phyloP scores from a whole-genome alignment of 805 yeast species.

The Tetrapisispora arboricola region DNA sequence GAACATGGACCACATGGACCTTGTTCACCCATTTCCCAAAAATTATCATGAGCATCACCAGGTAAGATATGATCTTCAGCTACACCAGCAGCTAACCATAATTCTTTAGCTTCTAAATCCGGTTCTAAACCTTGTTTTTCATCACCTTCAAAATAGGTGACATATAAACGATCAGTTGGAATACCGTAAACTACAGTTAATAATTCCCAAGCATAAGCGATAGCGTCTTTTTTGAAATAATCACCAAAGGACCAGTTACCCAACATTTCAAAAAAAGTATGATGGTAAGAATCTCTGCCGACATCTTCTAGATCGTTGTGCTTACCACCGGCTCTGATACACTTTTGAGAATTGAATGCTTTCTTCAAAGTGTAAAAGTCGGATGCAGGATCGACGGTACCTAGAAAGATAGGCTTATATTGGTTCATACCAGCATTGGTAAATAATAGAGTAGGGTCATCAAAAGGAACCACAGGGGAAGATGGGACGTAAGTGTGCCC shows the following conservation, averaged over 20 bases:
- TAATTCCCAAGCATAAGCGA: slow-evolving; percentile 81
- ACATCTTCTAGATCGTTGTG: slow-evolving; percentile 98
- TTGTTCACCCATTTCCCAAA: slow-evolving; percentile 99
- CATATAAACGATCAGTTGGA: slow-evolving; percentile 72
- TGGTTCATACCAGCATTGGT: slow-evolving; percentile 99
- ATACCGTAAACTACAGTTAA: slow-evolving; percentile 79
- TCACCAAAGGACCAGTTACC: slow-evolving; percentile 99
- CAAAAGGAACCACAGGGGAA: slow-evolving; percentile 93
- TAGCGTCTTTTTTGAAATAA: slow-evolving; percentile 92
- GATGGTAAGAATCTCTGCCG: slow-evolving; percentile 96
- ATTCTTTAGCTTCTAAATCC: slow-evolving; percentile 83
- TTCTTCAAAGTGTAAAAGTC: slow-evolving; percentile 76
- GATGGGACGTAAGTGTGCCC: slow-evolving; percentile 81
- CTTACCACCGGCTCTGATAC: slow-evolving; percentile 99
- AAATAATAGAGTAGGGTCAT: slow-evolving; percentile 91
- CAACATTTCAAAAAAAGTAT: slow-evolving; percentile 97
- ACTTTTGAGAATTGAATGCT: slow-evolving; percentile 93
- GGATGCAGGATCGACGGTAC: slow-evolving; percentile 92
- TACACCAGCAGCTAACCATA: slow-evolving; percentile 84
- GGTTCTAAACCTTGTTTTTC: slow-evolving; percentile 72
- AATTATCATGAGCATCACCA: slow-evolving; percentile 83
- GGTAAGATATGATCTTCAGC: slow-evolving; percentile 87
- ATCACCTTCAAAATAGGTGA: slow-evolving; percentile 95
- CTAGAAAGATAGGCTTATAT: slow-evolving; percentile 93
- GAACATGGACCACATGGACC: slow-evolving; percentile 99